A percentile compares a stretch with the other conserved stretches of the same genome.
Conservation (phyloP, 441 rosid species). For the Euphorbia schlechtendalii region DNA sequence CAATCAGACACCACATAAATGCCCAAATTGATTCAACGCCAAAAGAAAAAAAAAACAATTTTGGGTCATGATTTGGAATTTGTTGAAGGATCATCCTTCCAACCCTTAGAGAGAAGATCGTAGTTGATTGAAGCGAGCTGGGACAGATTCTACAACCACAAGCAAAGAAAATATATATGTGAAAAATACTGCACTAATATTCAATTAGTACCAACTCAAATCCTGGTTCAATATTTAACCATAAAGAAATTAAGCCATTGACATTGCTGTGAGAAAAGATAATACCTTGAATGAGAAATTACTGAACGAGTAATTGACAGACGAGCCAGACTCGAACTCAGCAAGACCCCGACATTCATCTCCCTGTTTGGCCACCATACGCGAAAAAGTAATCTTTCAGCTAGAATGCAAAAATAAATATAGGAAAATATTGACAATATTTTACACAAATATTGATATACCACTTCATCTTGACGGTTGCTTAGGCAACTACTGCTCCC, state of each 20-base stretch:
- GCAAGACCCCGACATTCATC: conserved; percentile 70
- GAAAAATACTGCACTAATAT: too few species aligned
- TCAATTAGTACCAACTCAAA: too few species aligned
- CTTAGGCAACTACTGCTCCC: conserved; percentile 75
- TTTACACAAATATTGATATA: conserved; percentile 21
- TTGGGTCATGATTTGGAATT: conserved; percentile 38
- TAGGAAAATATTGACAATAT: background rate
- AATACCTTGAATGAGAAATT: conserved; percentile 96
- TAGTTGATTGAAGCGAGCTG: conserved; percentile 98
- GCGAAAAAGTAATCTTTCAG: conserved; percentile 8
- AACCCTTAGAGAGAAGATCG: conserved; percentile 95
- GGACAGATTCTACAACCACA: conserved; percentile 62
- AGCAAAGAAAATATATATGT: conserved; percentile 1
- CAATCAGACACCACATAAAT: conserved; percentile 22
- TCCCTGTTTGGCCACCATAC: conserved; percentile 42
- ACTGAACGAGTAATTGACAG: conserved; percentile 90
- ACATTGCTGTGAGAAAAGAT: background rate
- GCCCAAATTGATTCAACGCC: conserved; percentile 19
- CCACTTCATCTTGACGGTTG: conserved; percentile 89
- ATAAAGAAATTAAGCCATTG: background rate
- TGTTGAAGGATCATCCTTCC: conserved; percentile 70
- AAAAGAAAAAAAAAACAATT: conserved; percentile 10
- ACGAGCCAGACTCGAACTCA: conserved; percentile 65
- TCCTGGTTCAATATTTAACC: too few species aligned
- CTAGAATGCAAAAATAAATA: background rate